Evolutionary conservation across 768 basidiomycete genomes (phyloP).

Genomic region (Pulveroboletus sp.): DNA sequence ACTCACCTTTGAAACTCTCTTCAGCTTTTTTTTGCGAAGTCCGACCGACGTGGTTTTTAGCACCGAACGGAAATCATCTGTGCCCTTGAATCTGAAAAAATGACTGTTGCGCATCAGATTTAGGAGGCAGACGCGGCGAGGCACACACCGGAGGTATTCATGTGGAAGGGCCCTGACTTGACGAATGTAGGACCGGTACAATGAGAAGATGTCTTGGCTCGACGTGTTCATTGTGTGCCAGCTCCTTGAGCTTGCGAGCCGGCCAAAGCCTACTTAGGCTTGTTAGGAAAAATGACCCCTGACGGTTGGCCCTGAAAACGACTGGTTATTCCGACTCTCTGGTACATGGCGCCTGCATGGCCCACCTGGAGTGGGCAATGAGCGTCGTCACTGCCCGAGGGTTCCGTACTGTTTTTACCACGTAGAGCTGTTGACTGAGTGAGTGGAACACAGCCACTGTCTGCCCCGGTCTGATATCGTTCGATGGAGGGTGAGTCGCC

Average conservation of each 20-base stretch:
- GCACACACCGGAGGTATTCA: conserved; percentile 40
- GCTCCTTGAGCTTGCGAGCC: too few species aligned
- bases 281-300: not conserved
- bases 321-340: not conserved
- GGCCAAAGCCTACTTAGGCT: not conserved
- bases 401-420: not conserved
- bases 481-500: conserved; percentile 4
- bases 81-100: conserved; percentile 58
- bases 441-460: conserved; percentile 14
- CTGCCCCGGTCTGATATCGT: too few species aligned
- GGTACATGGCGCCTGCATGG: too few species aligned
- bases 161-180: conserved; percentile 43
- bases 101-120: conserved; percentile 36
- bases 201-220: conserved; percentile 17
- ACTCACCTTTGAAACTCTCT: conserved; percentile 48
- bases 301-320: not conserved
- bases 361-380: too few species aligned
- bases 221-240: not conserved
- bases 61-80: conserved; percentile 54
- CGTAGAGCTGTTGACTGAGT: not conserved
- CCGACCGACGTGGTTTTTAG: conserved; percentile 29
- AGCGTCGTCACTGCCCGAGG: not conserved
- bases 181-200: conserved; percentile 40
- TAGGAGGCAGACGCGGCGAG: not conserved
- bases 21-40: conserved; percentile 39